Percentiles rank a stretch among this genome's conserved stretches.
Conservation (phyloP, 345 rosid genomes). For the Theobroma cacao region DNA sequence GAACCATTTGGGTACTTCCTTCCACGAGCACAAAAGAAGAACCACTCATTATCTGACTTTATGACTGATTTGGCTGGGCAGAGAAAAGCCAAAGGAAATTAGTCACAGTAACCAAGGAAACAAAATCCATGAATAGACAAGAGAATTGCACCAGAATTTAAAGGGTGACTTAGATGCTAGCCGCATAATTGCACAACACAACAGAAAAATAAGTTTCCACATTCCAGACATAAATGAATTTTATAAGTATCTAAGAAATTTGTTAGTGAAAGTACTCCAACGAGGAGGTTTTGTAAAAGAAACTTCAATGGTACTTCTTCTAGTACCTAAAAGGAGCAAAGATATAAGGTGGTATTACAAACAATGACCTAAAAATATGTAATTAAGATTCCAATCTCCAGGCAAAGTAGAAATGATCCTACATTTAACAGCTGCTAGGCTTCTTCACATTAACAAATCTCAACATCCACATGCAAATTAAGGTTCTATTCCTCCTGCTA, state of each 20-base stretch:
- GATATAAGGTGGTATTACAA: background rate
- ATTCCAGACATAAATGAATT: background rate
- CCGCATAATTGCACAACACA: background rate
- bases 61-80: constrained; percentile 57
- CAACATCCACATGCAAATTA: background rate
- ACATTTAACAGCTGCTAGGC: background rate
- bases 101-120: background rate
- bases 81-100: constrained; percentile 13
- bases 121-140: background rate
- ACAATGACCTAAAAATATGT: background rate
- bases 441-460: background rate
- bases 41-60: constrained; percentile 83
- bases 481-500: constrained; percentile 6
- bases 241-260: background rate
- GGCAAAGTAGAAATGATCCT: constrained; percentile 5
- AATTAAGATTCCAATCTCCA: background rate
- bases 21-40: constrained; percentile 81
- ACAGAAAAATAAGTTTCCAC: background rate
- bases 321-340: background rate
- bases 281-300: background rate
- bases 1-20: constrained; percentile 86
- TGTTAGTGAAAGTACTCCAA: background rate
- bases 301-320: background rate
- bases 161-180: too few species aligned
- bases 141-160: background rate